Base-by-base conservation (phyloP, 176 grass and related monocot species). In the Guadua angustifolia region DNA sequence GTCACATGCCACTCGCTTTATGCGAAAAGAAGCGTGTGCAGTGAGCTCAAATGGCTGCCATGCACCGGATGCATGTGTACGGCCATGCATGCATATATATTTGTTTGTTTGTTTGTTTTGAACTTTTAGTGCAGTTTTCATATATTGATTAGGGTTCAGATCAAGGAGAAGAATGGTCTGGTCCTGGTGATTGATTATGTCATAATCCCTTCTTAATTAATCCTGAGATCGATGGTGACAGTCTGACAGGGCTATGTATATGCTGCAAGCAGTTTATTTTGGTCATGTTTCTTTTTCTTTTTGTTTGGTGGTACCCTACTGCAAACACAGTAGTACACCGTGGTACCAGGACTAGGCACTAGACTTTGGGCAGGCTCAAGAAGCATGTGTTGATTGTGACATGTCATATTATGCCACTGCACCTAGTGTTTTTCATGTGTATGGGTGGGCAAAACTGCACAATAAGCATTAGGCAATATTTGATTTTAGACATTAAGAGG, bases 341-440 rank as follows among this genome's bases (percentile, higher is more conserved):
- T 69, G 39, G 49, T 82, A 71, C 19, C 64, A 81, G 49, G 71
- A 58, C 62, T 51, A 87, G 17, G 6, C 59, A 17, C 12, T 69
- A 35, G 11, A 35, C 58, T 56, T 72, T 44, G 18, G 49, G 49
- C 8, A 56, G 9, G 47, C 77, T 67, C 61, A 75, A 58, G 38
- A 74, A 69, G 78, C 85, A 81, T 66, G 85, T 75, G 78, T 46
- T 87, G 70, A 87, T 75, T 43, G 84, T 73, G 84, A 80, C 84
- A n/a, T 65, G n/a, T 22, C 71, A 21, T n/a, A 55, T 19, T n/a
- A 55, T 25, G 36, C 18, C 3, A 42, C 35, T 77, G 36, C 69
- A 53, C 71, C 42, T 53, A 29, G 49, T 77, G 4, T 39, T 71
- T 49, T 49, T 16, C 43, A 24, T 45, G 22, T 19, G 10, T 7